phyloP scores from a whole-genome alignment of 139 green algal genomes.

The Coelastrella sp. region DNA sequence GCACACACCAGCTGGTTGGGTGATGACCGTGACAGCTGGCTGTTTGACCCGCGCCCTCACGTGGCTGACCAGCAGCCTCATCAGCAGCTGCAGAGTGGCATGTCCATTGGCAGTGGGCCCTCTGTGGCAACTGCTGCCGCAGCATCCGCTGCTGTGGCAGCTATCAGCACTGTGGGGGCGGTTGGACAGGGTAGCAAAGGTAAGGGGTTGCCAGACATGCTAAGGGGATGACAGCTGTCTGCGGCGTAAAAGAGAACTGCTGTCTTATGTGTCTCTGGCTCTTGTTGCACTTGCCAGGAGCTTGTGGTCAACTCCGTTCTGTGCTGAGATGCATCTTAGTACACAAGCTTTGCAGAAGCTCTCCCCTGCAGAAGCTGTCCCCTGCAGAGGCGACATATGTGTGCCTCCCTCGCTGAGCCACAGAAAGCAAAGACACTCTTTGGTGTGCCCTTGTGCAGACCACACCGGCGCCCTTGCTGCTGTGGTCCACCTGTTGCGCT shows the following conservation, averaged over 20 bases:
- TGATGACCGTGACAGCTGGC: neutral
- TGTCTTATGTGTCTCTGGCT: no score
- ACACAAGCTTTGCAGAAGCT: neutral
- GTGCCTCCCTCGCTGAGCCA: neutral
- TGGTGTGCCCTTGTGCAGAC: neutral
- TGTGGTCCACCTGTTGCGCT: conserved; percentile 35
- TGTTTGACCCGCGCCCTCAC: neutral
- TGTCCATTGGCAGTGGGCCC: neutral
- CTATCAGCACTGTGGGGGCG: neutral
- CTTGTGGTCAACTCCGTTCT: neutral
- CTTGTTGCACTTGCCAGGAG: neutral
- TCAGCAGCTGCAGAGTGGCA: conserved; percentile 1
- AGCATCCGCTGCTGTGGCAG: conserved; percentile 1
- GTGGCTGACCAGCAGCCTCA: neutral
- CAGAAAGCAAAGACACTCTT: neutral
- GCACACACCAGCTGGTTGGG: neutral
- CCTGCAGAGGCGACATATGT: neutral
- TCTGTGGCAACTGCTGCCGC: neutral
- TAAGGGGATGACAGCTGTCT: no score
- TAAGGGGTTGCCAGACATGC: neutral
- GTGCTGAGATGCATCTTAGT: neutral
- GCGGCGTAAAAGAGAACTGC: no score
- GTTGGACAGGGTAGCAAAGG: neutral
- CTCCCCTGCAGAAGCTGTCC: neutral
- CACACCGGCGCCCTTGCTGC: conserved; percentile 16